A percentile compares a stretch with the other conserved stretches of the same genome.
These are phyloP conservation scores for Rhodotorula sp. DNA, from an alignment of 1,284 basidiomycete species.

Conservation along the genomic window DNA sequence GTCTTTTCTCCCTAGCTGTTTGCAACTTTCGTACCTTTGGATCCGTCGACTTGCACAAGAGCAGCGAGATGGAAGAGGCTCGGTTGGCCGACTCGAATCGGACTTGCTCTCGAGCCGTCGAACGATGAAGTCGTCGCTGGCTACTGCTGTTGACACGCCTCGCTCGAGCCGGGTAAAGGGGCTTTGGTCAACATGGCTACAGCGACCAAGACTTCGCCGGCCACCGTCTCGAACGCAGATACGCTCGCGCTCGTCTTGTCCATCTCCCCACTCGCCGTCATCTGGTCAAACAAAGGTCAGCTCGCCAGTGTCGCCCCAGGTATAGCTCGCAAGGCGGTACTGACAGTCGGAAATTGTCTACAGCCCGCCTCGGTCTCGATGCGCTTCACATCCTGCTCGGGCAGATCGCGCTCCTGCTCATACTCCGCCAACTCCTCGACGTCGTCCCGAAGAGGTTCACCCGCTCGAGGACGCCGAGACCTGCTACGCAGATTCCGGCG, in stretches of 20 bases:
- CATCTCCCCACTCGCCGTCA: neutral
- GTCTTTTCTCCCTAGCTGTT: too few relatives aligned
- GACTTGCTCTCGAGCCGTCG: too few relatives aligned
- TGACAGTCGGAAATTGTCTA: neutral
- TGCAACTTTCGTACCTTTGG: too few relatives aligned
- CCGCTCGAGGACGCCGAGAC: neutral
- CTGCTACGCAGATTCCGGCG: too few relatives aligned
- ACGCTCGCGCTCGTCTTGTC: neutral
- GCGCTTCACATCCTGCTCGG: slow-evolving; percentile 34
- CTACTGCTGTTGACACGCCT: too few relatives aligned
- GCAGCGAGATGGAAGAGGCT: too few relatives aligned
- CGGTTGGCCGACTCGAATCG: too few relatives aligned
- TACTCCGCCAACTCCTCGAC: slow-evolving; percentile 25
- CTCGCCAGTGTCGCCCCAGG: neutral
- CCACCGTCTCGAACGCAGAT: neutral
- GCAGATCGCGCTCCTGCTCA: slow-evolving; percentile 36
- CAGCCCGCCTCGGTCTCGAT: slow-evolving; percentile 35
- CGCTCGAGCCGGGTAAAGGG: too few relatives aligned
- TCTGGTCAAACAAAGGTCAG: neutral
- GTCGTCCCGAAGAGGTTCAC: neutral
- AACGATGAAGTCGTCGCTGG: too few relatives aligned
- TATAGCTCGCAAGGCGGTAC: neutral
- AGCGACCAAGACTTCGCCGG: too few relatives aligned
- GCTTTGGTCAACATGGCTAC: too few relatives aligned
- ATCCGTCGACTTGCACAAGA: too few relatives aligned